Evolutionary conservation across 2,329 filamentous ascomycete genomes (phyloP).

Genomic region (Ascomycota sp.): DNA sequence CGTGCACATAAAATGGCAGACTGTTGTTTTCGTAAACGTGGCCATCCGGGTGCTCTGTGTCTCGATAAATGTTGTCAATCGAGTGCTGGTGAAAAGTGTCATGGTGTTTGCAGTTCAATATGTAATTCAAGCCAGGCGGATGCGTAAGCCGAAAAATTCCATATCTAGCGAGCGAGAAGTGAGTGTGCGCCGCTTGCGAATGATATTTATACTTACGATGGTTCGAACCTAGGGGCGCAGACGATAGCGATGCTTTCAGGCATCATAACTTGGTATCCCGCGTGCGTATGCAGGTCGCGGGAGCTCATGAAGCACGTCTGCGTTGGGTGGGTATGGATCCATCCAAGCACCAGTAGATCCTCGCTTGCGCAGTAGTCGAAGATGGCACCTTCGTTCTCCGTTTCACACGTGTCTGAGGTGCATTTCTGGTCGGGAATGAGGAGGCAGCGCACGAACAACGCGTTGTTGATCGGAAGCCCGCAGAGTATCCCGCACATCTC

Average conservation of each 20-base stretch:
- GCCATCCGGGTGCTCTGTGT: slow-evolving; percentile 40
- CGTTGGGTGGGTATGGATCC: slow-evolving; percentile 94
- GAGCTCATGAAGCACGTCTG: slow-evolving; percentile 98
- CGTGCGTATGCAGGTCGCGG: slow-evolving; percentile 78
- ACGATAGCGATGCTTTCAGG: slow-evolving; percentile 93
- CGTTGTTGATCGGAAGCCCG: slow-evolving; percentile 76
- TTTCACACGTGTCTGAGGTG: slow-evolving; percentile 87
- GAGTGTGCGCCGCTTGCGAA: background rate
- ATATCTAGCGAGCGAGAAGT: slow-evolving; percentile 29
- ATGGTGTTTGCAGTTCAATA: slow-evolving; percentile 53
- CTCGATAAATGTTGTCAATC: slow-evolving; percentile 52
- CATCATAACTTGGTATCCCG: slow-evolving; percentile 88
- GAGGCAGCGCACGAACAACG: slow-evolving; percentile 70
- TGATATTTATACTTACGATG: slow-evolving; percentile 33
- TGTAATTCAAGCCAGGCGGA: slow-evolving; percentile 69
- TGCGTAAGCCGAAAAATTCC: slow-evolving; percentile 86
- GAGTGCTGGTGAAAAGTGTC: slow-evolving; percentile 64
- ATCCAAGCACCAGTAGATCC: slow-evolving; percentile 69
- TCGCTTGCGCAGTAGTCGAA: slow-evolving; percentile 77
- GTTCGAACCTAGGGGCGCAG: slow-evolving; percentile 62
- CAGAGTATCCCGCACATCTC: slow-evolving; percentile 93
- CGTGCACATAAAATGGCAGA: slow-evolving; percentile 36
- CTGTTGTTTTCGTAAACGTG: slow-evolving; percentile 48
- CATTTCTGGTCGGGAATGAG: slow-evolving; percentile 79
- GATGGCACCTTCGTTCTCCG: slow-evolving; percentile 59